Conservation (phyloP, 1,284 basidiomycete species). For the Leccinum fuscescens region DNA sequence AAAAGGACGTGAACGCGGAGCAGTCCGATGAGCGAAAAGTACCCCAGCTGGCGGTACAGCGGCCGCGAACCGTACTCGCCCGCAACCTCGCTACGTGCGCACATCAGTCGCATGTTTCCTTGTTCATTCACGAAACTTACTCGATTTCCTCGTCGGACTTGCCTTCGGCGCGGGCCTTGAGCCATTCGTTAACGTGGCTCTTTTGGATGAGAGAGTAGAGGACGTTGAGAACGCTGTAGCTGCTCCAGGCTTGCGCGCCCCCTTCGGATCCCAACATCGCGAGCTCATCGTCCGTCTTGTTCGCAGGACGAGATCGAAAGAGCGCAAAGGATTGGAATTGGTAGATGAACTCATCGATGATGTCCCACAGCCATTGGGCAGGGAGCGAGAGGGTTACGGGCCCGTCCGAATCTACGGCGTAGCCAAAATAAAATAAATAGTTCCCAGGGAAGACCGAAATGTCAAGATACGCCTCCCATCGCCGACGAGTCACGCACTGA, state of each 20-base stretch:
- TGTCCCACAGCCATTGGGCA: constrained; percentile 98
- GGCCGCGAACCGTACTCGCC: constrained; percentile 91
- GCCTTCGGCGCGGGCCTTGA: constrained; percentile 78
- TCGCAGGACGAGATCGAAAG: constrained; percentile 83
- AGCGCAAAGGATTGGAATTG: constrained; percentile 96
- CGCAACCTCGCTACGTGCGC: constrained; percentile 67
- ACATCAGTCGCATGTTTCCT: constrained; percentile 3
- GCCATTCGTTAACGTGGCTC: constrained; percentile 92
- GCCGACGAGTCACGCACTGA: constrained; percentile 49
- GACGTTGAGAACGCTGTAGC: constrained; percentile 96
- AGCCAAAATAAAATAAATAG: neutral
- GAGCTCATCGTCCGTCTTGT: constrained; percentile 90
- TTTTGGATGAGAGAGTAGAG: constrained; percentile 98
- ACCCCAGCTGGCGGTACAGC: constrained; percentile 94
- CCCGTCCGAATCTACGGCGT: constrained; percentile 79
- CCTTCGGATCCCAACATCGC: constrained; percentile 72
- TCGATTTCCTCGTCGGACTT: constrained; percentile 80
- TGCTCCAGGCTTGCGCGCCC: constrained; percentile 83
- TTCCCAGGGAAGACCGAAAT: neutral
- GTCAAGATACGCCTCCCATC: neutral
- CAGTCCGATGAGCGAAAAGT: constrained; percentile 95
- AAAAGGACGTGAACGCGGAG: constrained; percentile 94
- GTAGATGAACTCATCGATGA: constrained; percentile 99
- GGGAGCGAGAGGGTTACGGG: constrained; percentile 91
- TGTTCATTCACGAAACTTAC: constrained; percentile 45